Evolutionary conservation across 2,329 filamentous ascomycete species (phyloP), one percentile per base, ranked within the genome.

Genomic region (Diaporthe nobilis): DNA sequence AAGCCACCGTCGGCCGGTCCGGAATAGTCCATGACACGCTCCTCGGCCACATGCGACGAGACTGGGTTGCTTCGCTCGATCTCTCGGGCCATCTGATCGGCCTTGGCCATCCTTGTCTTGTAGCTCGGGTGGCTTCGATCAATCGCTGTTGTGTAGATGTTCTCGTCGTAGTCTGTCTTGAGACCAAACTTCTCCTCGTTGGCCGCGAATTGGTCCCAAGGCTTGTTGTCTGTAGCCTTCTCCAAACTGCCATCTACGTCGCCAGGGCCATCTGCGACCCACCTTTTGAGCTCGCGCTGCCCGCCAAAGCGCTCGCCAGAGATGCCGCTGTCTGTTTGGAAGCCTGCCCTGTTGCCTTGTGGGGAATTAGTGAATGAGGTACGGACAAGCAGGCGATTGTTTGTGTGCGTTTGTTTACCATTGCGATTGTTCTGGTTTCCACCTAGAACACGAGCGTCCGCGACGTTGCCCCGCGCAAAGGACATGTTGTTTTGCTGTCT

Each of bases 141-240:
- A 81, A 99, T 97, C 55, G 91, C 87, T 13, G 97, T 99, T 1
- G 97, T 99, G 86, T 99, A 99, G 58, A 97, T 92, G 80, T 94
- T 95, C 85, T 98, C 97, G 81, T 98, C 92, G 82, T 98, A 99
- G 80, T 95, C 95, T 71, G 94, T 97, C 84, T 92, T 95, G 53
- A 97, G 86, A 49, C 97, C 97, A 82, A 98, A 98, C 42, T 95
- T 91, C 74, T 92, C 90, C 85, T 97, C 94, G 81, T 98, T 98
- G 77, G 91, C 93, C 75, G 94, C 94, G 81, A 99, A 99, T 83
- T 99, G 97, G 83, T 99, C 96, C 97, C 97, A 99, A 12, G 71
- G 72, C 49, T 76, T 76, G 60, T 57, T 72, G 65, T 77, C 74
- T 57, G 60, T 80, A 3, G 88, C 80, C 70, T 87, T 91, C 80